phyloP scores from a whole-genome alignment of 2,329 filamentous ascomycete genomes.

The Nannizziopsis arthrosporioides region DNA sequence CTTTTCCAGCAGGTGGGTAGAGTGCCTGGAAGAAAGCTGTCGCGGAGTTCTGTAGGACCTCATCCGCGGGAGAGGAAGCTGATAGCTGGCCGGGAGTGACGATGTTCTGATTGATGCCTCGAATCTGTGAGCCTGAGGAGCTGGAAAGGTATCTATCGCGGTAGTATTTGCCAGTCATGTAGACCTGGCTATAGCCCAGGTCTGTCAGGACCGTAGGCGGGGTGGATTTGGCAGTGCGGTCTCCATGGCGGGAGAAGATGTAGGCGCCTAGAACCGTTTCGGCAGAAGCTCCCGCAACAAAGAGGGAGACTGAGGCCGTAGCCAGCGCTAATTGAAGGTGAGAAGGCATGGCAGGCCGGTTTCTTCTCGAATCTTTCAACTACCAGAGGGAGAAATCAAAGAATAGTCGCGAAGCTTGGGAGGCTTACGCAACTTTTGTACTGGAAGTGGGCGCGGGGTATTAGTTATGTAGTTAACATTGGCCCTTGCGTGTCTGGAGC shows the following conservation, averaged over 20 bases:
- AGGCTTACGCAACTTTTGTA: no score
- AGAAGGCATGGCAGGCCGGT: conserved; percentile 2
- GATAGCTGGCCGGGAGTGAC: conserved; percentile 60
- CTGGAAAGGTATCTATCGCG: conserved; percentile 60
- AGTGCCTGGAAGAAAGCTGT: conserved; percentile 71
- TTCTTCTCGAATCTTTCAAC: not conserved
- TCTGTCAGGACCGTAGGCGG: conserved; percentile 62
- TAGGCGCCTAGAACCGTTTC: conserved; percentile 73
- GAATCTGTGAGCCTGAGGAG: conserved; percentile 49
- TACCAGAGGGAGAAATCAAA: not conserved
- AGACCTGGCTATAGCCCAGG: conserved; percentile 66
- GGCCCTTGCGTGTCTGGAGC: no score
- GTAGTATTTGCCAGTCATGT: conserved; percentile 61
- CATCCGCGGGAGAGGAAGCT: conserved; percentile 60
- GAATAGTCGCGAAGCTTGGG: no score
- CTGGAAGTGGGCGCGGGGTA: no score
- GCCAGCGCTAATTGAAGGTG: conserved; percentile 1
- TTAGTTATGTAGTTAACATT: no score
- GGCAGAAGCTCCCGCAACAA: conserved; percentile 20
- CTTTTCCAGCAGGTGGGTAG: conserved; percentile 61
- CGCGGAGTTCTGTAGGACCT: conserved; percentile 69
- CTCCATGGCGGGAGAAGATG: conserved; percentile 82
- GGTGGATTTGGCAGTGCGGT: conserved; percentile 67
- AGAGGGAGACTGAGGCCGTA: conserved; percentile 17
- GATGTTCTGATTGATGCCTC: conserved; percentile 52